Base-by-base conservation (phyloP, 2,329 filamentous ascomycete species). In the Cercospora sesami region DNA sequence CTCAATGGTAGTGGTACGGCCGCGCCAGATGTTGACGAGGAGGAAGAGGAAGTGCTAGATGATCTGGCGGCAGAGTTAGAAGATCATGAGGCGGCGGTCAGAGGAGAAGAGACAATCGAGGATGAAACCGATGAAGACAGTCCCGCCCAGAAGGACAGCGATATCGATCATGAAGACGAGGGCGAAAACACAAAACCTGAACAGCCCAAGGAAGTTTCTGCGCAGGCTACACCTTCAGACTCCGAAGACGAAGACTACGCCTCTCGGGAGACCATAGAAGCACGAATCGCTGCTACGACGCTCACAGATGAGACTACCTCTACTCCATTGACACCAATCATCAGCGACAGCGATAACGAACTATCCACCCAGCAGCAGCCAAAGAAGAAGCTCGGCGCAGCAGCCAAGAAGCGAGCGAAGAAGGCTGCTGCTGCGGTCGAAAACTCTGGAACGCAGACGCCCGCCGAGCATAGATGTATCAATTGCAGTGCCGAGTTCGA, bases 401-500 rank as follows among this genome's bases (percentile, higher is more conserved):
- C 83, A 9, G 82, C 82, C 1, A 79, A 82, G 66, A 84, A 84
- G 71, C 79, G 81, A 9, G 79, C 80, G 3, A 83, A 83, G 71
- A 84, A 83, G 71, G 80, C 78, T 45, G 82, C 82, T 1, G 82
- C 82, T 0, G 80, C 82, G 60, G 76, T 51, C 26, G 62, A 58
- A 21, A 42, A 23, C 42, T 30, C 14, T n/a, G 75, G 51, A 8
- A 21, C 21, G 5, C 61, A 76, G 23, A 60, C 70, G 4, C 77
- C 77, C 1, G 23, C 71, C 71, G 81, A 88, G 31, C 86, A 92
- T 63, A 89, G 89, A 74, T 98, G 95, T 77, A 86, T 90, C 2
- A 86, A 89, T 4, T 98, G 95, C 79, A 86, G 88, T 72, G 92
- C 91, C 72, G 85, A 81, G 0, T 99, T 98, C 81, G 87, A 86